Percentiles rank a stretch among this genome's conserved stretches.
These are phyloP conservation scores for Grigorovia humatica DNA, from an alignment of 805 yeast species.

Conservation along the genomic window DNA sequence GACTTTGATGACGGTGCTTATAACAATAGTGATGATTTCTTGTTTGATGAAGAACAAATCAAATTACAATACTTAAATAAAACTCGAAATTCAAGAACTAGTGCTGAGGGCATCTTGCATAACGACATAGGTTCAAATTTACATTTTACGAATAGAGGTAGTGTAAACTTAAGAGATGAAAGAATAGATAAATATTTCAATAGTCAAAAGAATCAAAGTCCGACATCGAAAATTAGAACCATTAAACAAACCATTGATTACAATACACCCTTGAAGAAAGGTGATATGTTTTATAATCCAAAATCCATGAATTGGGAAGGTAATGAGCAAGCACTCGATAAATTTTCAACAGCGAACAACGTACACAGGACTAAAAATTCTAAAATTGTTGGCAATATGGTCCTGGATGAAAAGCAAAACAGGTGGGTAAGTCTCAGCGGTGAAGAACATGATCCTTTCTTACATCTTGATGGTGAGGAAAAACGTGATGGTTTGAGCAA, in stretches of 20 bases:
- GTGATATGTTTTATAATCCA: conserved; percentile 24
- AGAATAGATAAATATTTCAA: not conserved
- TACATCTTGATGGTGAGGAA: conserved; percentile 5
- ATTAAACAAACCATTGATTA: conserved; percentile 28
- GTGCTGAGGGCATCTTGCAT: not conserved
- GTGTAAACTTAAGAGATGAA: not conserved
- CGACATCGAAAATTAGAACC: conserved; percentile 17
- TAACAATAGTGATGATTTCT: conserved; percentile 10
- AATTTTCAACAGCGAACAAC: conserved; percentile 13
- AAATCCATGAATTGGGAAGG: conserved; percentile 25
- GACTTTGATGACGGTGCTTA: conserved; percentile 1
- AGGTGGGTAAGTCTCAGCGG: conserved; percentile 26
- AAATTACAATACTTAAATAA: conserved; percentile 18
- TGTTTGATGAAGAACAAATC: conserved; percentile 17
- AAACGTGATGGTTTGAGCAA: not conserved
- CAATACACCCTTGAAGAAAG: conserved; percentile 21
- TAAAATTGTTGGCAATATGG: conserved; percentile 26
- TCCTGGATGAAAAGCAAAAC: conserved; percentile 25
- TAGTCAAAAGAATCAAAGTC: not conserved
- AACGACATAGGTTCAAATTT: not conserved
- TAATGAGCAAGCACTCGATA: conserved; percentile 18
- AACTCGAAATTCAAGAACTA: not conserved
- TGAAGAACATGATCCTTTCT: conserved; percentile 24
- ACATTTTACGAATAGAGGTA: not conserved
- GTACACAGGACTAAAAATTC: conserved; percentile 7